phyloP scores from a whole-genome alignment of 805 yeast genomes.

The Saturnispora serradocipensis region DNA sequence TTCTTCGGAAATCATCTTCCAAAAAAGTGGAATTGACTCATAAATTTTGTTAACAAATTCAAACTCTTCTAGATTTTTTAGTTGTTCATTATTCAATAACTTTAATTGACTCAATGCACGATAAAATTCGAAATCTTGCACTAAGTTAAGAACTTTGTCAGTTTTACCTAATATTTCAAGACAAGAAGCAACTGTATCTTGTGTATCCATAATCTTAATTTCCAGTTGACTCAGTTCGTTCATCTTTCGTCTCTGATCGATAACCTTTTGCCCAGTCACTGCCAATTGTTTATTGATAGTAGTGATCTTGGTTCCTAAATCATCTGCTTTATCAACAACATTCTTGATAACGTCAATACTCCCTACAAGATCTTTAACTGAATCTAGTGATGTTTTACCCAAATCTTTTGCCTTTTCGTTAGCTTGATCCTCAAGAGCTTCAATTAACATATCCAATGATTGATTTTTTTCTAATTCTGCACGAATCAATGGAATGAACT shows the following conservation, averaged over 20 bases:
- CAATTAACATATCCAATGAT: constrained; percentile 47
- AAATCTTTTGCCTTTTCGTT: constrained; percentile 53
- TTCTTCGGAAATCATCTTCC: constrained; percentile 64
- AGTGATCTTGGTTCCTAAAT: constrained; percentile 45
- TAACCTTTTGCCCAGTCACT: constrained; percentile 56
- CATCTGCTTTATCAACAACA: constrained; percentile 49
- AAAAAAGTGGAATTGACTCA: constrained; percentile 67
- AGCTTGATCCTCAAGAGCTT: constrained; percentile 47
- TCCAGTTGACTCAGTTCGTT: constrained; percentile 56
- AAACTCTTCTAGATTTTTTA: constrained; percentile 55
- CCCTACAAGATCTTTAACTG: constrained; percentile 44
- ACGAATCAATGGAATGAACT: constrained; percentile 66
- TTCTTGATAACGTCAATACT: constrained; percentile 57
- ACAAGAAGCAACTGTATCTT: constrained; percentile 58
- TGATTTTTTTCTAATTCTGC: constrained; percentile 45
- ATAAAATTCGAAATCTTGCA: constrained; percentile 65
- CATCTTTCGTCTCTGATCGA: constrained; percentile 49
- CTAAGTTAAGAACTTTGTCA: constrained; percentile 75
- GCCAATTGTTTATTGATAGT: constrained; percentile 50
- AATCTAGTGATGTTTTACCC: constrained; percentile 49
- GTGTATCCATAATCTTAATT: constrained; percentile 62
- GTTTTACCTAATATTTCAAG: constrained; percentile 78
- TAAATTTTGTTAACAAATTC: constrained; percentile 69
- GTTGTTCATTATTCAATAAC: constrained; percentile 57
- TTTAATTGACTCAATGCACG: constrained; percentile 80